Conservation (phyloP, 2,329 filamentous ascomycete genomes). For the Penicillium sp. region DNA sequence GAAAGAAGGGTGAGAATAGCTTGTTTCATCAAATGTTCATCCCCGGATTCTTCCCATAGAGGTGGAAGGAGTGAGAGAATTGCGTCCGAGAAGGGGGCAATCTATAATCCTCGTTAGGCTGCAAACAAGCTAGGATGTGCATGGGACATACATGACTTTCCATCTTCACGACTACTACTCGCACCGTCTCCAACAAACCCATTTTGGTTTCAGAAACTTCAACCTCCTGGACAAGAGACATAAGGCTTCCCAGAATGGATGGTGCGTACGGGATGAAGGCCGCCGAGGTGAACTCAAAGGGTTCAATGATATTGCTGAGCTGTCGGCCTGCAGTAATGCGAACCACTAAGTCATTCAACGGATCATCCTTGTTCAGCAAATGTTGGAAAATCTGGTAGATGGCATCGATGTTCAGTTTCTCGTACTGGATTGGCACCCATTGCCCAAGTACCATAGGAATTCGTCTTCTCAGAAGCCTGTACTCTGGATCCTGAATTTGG, state of each 20-base stretch:
- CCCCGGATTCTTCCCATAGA: slow-evolving; percentile 81
- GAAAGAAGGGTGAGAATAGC: slow-evolving; percentile 83
- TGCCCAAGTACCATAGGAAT: slow-evolving; percentile 86
- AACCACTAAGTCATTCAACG: slow-evolving; percentile 85
- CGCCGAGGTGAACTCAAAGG: slow-evolving; percentile 75
- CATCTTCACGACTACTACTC: slow-evolving; percentile 75
- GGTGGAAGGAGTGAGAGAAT: slow-evolving; percentile 77
- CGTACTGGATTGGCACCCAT: slow-evolving; percentile 80
- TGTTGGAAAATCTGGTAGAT: slow-evolving; percentile 90
- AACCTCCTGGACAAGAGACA: slow-evolving; percentile 75
- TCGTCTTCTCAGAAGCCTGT: slow-evolving; percentile 80
- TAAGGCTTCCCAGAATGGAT: slow-evolving; percentile 68
- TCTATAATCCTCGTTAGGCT: slow-evolving; percentile 37
- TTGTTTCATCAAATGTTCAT: slow-evolving; percentile 92
- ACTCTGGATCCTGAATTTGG: slow-evolving; percentile 65
- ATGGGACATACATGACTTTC: slow-evolving; percentile 61
- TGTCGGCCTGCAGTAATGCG: slow-evolving; percentile 86
- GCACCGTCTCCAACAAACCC: slow-evolving; percentile 82
- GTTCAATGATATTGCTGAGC: slow-evolving; percentile 75
- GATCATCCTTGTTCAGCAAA: slow-evolving; percentile 73
- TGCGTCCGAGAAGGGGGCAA: slow-evolving; percentile 68
- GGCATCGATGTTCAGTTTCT: slow-evolving; percentile 65
- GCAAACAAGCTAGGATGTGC: background rate
- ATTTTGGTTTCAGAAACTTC: slow-evolving; percentile 86
- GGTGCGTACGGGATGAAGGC: slow-evolving; percentile 76